Evolutionary conservation across 352 stramenopile species (phyloP), one percentile per base, ranked within the genome.

Genomic region (Pythium sukuiense): DNA sequence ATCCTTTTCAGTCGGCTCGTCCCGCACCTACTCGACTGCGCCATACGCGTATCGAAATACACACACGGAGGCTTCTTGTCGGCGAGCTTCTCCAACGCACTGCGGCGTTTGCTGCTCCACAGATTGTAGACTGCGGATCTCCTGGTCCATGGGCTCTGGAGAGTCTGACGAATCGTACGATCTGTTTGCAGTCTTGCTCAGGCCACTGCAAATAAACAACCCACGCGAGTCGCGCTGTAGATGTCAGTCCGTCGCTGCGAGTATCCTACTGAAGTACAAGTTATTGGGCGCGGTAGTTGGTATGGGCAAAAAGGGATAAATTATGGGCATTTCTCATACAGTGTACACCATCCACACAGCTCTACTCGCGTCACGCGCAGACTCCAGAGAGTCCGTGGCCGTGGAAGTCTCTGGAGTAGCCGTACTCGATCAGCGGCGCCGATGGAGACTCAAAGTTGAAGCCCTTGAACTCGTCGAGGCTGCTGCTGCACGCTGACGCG

Each of bases 21-120:
- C 89, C 8, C 88, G 78, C 26, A 97, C 91, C 6, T 83, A 95
- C 50, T 98, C 89, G 11, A 98, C 63, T 94, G 84, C 1, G 88
- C 85, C 77, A 99, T 97, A 20, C 90, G 81, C 26, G 88, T 95
- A 58, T 99, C 96, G 71, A 98, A 98, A 72, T 98, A 98, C 14
- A 98, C 89, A 55, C 87, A 98, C 7, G 86, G 89, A 20, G 87
- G 88, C 53, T 94, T 91, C 67, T 97, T 97, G 67, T 98, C 95
- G 0, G 79, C 76, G 30, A 98, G 78, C 59, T 98, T 98, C 33
- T 98, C 92, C 6, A 99, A 66, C 6, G 89, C 83, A 32, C 84
- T 83, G 14, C 90, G 89, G 11, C 90, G 76, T 66, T 98, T 98
- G 2, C 83, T 79, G 62, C 98, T 97, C 96, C 96, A 99, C 11